phyloP scores from a whole-genome alignment of 2,329 filamentous ascomycete genomes.

The Thermothelomyces thermophilus region DNA sequence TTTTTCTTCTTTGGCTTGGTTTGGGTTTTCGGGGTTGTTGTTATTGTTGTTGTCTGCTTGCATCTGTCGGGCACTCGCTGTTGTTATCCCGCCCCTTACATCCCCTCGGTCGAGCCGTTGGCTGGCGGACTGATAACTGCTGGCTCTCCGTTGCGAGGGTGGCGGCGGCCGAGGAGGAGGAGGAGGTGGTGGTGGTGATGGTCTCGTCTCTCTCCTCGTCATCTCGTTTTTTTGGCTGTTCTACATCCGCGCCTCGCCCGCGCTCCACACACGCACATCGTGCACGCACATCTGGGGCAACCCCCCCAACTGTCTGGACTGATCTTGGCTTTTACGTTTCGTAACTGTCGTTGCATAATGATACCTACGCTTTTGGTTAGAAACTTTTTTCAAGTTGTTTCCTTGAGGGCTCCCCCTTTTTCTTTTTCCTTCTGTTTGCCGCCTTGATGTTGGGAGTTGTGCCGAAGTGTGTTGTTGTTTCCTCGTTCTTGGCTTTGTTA shows the following conservation, averaged over 20 bases:
- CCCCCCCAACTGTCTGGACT: not conserved
- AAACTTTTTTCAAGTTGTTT: constrained; percentile 9
- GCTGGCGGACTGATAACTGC: not conserved
- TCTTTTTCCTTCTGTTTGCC: no score
- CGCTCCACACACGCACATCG: no score
- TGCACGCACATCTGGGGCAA: not conserved
- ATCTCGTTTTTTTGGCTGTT: not conserved
- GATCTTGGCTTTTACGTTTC: constrained; percentile 6
- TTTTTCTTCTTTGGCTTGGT: not conserved
- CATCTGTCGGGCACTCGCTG: not conserved
- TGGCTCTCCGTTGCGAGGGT: not conserved
- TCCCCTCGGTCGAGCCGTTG: not conserved
- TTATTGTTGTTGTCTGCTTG: not conserved
- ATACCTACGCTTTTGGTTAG: constrained; percentile 18
- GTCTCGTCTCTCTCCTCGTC: not conserved
- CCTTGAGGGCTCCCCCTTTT: not conserved
- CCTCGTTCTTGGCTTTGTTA: not conserved
- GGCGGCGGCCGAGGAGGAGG: no score
- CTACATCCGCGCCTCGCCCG: not conserved
- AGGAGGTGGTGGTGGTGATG: no score
- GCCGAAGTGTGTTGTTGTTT: no score
- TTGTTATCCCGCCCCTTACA: not conserved
- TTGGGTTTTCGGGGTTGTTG: not conserved
- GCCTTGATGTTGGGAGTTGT: not conserved
- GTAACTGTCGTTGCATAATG: constrained; percentile 18